Evolutionary conservation across 2,329 filamentous ascomycete genomes (phyloP).

Genomic region (Fusarium sp.): DNA sequence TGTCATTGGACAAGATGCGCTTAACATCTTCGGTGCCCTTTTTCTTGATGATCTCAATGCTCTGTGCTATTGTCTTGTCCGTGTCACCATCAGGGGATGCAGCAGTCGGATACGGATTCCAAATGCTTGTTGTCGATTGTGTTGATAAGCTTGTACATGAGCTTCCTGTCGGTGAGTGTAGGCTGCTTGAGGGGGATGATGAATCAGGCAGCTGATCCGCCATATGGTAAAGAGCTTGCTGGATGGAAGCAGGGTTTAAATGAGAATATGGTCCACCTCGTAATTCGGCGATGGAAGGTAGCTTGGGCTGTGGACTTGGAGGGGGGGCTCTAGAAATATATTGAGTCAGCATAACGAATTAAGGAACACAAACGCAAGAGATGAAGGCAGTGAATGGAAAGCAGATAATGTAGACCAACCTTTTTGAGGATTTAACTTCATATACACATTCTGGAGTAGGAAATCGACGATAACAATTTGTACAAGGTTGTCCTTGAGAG

Average conservation of each 20-base stretch:
- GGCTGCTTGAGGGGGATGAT: background rate
- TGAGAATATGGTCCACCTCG: conserved; percentile 50
- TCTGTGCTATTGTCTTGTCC: conserved; percentile 45
- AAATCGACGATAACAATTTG: conserved; percentile 64
- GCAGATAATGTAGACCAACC: conserved; percentile 14
- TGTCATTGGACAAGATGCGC: conserved; percentile 46
- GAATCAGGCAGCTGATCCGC: conserved; percentile 38
- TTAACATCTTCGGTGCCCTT: conserved; percentile 47
- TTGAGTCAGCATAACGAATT: conserved; percentile 4
- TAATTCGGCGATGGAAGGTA: conserved; percentile 36
- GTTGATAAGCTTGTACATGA: background rate
- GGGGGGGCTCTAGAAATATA: conserved; percentile 12
- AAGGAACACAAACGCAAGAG: background rate
- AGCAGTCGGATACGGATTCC: conserved; percentile 42
- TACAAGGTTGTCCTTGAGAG: conserved; percentile 65
- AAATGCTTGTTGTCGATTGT: conserved; percentile 22
- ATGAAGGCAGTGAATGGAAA: background rate
- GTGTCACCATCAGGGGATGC: conserved; percentile 45
- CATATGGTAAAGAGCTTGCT: conserved; percentile 51
- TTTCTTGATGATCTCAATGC: conserved; percentile 48
- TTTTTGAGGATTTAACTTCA: conserved; percentile 42
- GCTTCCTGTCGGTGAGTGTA: conserved; percentile 3
- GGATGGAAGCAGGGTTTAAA: conserved; percentile 50
- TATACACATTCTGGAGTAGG: conserved; percentile 65
- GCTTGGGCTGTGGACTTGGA: conserved; percentile 12